A percentile compares a stretch with the other conserved stretches of the same genome.
Evolutionary conservation across 257 asterid species (phyloP).

Genomic region (Solanum stenotomum): DNA sequence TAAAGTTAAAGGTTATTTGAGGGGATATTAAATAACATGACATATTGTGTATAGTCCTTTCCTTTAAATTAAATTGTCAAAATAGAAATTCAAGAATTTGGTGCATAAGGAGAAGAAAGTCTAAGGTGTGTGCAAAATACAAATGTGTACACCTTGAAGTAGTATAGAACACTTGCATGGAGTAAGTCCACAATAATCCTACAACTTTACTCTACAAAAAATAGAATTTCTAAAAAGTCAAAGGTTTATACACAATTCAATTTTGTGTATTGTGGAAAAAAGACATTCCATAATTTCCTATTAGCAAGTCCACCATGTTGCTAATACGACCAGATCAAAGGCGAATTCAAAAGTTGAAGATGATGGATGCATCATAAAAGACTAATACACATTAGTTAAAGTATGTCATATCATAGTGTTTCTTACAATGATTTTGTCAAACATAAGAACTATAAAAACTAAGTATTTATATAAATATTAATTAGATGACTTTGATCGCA

Average conservation of each 20-base stretch:
- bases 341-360: too few relatives aligned
- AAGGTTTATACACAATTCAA: neutral
- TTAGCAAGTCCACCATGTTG: neutral
- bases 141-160: neutral
- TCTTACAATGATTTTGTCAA: too few relatives aligned
- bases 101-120: neutral
- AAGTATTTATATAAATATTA: too few relatives aligned
- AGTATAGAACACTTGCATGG: neutral
- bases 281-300: neutral
- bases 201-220: neutral
- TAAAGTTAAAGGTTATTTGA: neutral
- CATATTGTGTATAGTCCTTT: neutral
- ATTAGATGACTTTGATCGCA: too few relatives aligned
- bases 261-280: neutral
- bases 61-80: neutral
- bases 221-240: neutral
- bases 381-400: neutral
- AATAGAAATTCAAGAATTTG: neutral
- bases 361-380: too few relatives aligned
- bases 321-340: accelerated
- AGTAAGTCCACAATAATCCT: neutral
- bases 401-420: neutral
- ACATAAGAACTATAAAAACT: too few relatives aligned
- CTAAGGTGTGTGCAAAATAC: neutral
- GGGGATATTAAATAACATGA: neutral